These are phyloP conservation scores for Ophiostoma ips DNA, from an alignment of 2,329 filamentous ascomycete species.

Conservation along the genomic window DNA sequence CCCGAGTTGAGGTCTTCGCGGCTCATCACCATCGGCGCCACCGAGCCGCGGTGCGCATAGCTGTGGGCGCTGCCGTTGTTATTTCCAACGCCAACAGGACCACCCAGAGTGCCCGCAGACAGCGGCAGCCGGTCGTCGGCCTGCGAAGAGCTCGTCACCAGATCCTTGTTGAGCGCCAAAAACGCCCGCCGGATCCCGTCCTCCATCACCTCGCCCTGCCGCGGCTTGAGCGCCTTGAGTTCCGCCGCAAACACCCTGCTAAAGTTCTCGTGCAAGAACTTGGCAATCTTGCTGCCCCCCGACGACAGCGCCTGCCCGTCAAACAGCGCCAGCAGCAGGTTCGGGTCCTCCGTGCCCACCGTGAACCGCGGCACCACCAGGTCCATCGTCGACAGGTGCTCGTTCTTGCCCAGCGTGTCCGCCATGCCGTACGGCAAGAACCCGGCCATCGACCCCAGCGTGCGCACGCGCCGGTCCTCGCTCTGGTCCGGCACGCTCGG, in stretches of 20 bases:
- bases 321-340: conserved; percentile 87
- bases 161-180: conserved; percentile 80
- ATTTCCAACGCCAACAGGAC: conserved; percentile 23
- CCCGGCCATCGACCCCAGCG: conserved; percentile 87
- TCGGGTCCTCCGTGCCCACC: conserved; percentile 58
- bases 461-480: conserved; percentile 86
- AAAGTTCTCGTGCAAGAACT: conserved; percentile 94
- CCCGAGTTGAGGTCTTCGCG: conserved; percentile 85
- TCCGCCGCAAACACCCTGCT: conserved; percentile 72
- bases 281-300: conserved; percentile 88
- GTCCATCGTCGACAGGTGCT: conserved; percentile 91
- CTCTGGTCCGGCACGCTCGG: conserved; percentile 90
- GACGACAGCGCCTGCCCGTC: conserved; percentile 83
- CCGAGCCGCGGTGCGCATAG: conserved; percentile 47
- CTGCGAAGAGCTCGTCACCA: conserved; percentile 72
- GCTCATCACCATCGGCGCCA: conserved; percentile 61
- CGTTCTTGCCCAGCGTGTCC: conserved; percentile 80
- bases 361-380: conserved; percentile 88
- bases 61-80: neutral
- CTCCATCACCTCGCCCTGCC: conserved; percentile 56
- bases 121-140: conserved; percentile 31
- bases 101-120: too few relatives aligned
- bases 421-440: conserved; percentile 95
- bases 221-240: conserved; percentile 57
- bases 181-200: conserved; percentile 83